Evolutionary conservation across 371 early-diverging fungal genomes (phyloP), one percentile per base, ranked within the genome.

Genomic region (Sporodiniella umbellata): DNA sequence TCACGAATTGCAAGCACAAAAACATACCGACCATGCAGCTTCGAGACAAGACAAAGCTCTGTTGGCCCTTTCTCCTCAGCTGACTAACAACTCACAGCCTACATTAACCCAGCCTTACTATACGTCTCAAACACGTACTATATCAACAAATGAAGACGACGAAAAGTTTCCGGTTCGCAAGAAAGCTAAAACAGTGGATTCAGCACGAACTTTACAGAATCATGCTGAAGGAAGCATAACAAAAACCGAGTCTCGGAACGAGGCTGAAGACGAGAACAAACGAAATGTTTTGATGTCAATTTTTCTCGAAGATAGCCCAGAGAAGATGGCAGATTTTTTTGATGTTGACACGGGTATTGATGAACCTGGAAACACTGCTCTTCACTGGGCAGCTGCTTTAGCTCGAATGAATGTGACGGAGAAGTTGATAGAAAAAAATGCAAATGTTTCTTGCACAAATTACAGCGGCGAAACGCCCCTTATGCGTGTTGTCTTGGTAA

Each of bases 331-430:
- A 3, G 81, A 80, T 3, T 66, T 84, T 2, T 64, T 90, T 12
- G 86, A 90, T 48, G 63, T 86, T 23, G 84, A 92, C 60, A 60
- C 87, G 17, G 70, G 81, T 0, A 81, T 94, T 31, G 89, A 91
- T 58, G 89, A 89, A 45, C 88, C 89, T 46, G 93, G 93, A 1
- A 81, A 90, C 61, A 86, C 93, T 0, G 78, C 91, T 0, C 62
- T 94, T 24, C 95, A 95, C 54, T 88, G 90, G 90, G 92, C 95
- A 0, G 85, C 90, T 1, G 86, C 90, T 3, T 68, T 92, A 26
- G 96, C 85, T 1, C 73, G 88, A 43, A 77, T 85, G 47, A 66
- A 75, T 4, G 74, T 90, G 0, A 74, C 90, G 4, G 75, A 79
- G 33, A 42, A 87, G 22, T 70, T 94, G 19, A 51, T 94, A 12